These are phyloP conservation scores for Lentinus polychrous DNA, from an alignment of 1,284 basidiomycete species.

Conservation along the genomic window DNA sequence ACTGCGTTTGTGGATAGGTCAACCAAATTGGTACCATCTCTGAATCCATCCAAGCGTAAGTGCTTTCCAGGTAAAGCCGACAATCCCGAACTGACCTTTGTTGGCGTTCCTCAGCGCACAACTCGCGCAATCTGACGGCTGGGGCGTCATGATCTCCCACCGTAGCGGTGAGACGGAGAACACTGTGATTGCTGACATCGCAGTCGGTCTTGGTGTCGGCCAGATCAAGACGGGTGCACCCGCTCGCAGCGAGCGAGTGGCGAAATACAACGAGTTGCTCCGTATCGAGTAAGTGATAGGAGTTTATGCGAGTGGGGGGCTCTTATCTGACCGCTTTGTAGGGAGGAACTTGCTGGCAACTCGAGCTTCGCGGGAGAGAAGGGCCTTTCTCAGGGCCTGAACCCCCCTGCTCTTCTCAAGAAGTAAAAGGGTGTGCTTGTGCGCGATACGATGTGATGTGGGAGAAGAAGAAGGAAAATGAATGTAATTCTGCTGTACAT, in stretches of 20 bases:
- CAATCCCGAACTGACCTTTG: background rate
- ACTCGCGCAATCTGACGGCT: constrained; percentile 93
- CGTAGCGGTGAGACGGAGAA: constrained; percentile 96
- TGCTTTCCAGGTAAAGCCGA: constrained; percentile 12
- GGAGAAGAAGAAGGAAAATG: too few species aligned
- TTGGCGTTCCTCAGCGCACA: constrained; percentile 59
- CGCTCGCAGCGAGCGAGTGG: constrained; percentile 88
- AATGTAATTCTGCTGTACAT: too few species aligned
- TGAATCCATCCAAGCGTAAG: constrained; percentile 93
- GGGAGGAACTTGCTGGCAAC: constrained; percentile 69
- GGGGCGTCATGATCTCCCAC: constrained; percentile 99
- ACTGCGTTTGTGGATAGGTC: constrained; percentile 37
- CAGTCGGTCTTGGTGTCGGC: constrained; percentile 88
- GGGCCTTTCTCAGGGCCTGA: constrained; percentile 74
- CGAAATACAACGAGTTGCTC: constrained; percentile 88
- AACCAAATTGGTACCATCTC: constrained; percentile 99
- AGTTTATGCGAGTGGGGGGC: constrained; percentile 10
- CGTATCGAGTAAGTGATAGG: constrained; percentile 73
- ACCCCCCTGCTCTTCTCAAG: constrained; percentile 67
- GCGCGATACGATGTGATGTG: too few species aligned
- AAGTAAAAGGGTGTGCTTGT: constrained; percentile 32
- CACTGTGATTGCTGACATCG: constrained; percentile 95
- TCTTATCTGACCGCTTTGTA: constrained; percentile 22
- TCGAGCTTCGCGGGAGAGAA: constrained; percentile 72
- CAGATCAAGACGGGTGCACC: constrained; percentile 99